Base-by-base conservation (phyloP, 2,329 filamentous ascomycete genomes). In the Rutstroemia sp. region DNA sequence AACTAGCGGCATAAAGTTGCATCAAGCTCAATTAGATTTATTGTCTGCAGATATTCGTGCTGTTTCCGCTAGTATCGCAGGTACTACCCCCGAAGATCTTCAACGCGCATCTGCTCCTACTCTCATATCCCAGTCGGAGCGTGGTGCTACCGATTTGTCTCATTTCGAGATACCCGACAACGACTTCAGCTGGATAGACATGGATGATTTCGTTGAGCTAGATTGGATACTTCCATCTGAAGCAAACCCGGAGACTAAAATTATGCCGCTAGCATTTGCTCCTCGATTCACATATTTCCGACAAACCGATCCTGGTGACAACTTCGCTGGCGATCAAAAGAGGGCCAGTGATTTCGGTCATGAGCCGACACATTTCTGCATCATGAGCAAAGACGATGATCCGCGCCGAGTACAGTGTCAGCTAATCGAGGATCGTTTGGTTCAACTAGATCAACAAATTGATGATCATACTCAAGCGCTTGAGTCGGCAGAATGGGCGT, bases 151-250 rank as follows among this genome's bases (percentile, higher is more conserved):
- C 3, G 87, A 92, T 69, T 77, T 96, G 50, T 95, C 92, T 0
- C 86, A 87, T 53, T 99, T 99, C 69, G 92, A 86, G 0, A 99
- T 99, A 50, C 92, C 94, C 0, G 94, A 99, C 70, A 89, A 95
- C 54, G 94, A 99, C 67, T 85, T 91, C 63, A 91, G 87, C 55
- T 99, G 94, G 94, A 92, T 99, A 61, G 94, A 99, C 67, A 97
- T 99, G 91, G 94, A 99, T 69, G 94, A 99, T 70, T 99, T 99
- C 72, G 92, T 99, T 30, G 94, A 99, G 71, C 76, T 99, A 21
- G 95, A 96, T 69, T 97, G 92, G 92, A 92, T 96, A 54, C 74
- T 96, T 23, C 92, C 92, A 0, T 87, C 90, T 14, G 90, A 95
- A 67, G 83, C 87, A 34, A 95, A 96, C 63, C 92, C 92, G 0